Conservation (phyloP, 1,284 basidiomycete genomes). For the Fistulinella staudtii region DNA sequence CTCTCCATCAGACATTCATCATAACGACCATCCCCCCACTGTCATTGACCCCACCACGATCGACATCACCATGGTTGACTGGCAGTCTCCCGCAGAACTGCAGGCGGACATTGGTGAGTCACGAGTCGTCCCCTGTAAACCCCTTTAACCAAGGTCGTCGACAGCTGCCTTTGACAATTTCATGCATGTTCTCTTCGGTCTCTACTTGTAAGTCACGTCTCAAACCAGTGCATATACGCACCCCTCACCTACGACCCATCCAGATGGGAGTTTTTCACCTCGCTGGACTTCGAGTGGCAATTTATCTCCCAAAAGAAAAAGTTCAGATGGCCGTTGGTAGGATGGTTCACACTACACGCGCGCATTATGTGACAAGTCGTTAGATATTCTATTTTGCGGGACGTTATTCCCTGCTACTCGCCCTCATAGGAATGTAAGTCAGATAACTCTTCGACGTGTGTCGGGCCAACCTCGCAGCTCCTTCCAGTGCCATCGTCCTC, state of each 20-base stretch:
- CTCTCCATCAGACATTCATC: no score
- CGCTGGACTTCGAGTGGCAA: conserved; percentile 65
- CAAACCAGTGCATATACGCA: conserved; percentile 10
- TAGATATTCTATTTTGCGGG: conserved; percentile 74
- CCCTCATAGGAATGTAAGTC: conserved; percentile 67
- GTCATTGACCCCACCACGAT: neutral
- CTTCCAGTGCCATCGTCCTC: conserved; percentile 26
- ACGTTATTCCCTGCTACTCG: conserved; percentile 63
- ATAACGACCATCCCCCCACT: no score
- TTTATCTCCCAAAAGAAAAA: conserved; percentile 54
- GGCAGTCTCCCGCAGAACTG: conserved; percentile 52
- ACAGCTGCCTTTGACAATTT: conserved; percentile 59
- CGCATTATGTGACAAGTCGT: neutral
- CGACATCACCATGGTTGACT: conserved; percentile 46
- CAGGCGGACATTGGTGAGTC: conserved; percentile 45
- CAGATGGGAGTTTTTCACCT: conserved; percentile 65
- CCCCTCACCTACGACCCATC: neutral
- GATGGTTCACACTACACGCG: conserved; percentile 1
- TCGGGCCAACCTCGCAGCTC: neutral
- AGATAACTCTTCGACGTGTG: neutral
- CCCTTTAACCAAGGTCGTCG: conserved; percentile 9
- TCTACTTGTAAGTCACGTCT: conserved; percentile 52
- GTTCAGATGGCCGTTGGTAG: conserved; percentile 63
- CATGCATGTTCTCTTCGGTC: conserved; percentile 62
- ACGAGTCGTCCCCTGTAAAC: neutral